phyloP scores from a whole-genome alignment of 305 asterid genomes.

The Fraxinus albicans region DNA sequence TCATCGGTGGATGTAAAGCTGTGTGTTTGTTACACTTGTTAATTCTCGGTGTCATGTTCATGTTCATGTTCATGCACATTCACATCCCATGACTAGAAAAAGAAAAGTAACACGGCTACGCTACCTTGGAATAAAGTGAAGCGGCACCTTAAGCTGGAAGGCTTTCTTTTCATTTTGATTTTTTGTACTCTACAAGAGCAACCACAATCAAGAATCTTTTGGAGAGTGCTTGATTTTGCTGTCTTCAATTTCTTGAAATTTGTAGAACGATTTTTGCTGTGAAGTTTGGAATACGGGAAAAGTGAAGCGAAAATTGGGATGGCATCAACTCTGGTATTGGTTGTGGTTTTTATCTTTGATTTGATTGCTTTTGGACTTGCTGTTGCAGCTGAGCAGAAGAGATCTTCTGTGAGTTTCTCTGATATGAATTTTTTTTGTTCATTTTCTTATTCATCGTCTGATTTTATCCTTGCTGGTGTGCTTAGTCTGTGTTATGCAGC shows the following conservation, averaged over 20 bases:
- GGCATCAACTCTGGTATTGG: conserved; percentile 59
- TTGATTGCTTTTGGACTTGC: conserved; percentile 78
- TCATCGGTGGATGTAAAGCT: background rate
- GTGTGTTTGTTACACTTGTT: background rate
- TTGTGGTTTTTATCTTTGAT: conserved; percentile 53
- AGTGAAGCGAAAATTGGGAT: conserved; percentile 18
- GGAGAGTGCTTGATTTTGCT: background rate
- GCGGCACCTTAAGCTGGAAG: conserved; percentile 7
- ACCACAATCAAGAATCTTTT: background rate
- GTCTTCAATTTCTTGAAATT: background rate
- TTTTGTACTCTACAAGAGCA: background rate
- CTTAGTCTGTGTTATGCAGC: background rate
- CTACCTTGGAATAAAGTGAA: conserved; percentile 31
- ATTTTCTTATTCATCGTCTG: background rate
- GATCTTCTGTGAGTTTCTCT: conserved; percentile 54
- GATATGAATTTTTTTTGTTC: background rate
- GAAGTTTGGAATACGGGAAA: background rate
- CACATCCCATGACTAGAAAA: background rate
- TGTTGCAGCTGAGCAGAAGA: conserved; percentile 72
- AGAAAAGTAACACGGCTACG: background rate
- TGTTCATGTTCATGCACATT: background rate
- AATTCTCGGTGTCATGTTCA: background rate
- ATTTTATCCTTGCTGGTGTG: background rate
- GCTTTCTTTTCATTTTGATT: background rate
- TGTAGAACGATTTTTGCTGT: background rate